Conservation (phyloP, 495 filamentous ascomycete species). For the Hypoxylon lienhwacheense region DNA sequence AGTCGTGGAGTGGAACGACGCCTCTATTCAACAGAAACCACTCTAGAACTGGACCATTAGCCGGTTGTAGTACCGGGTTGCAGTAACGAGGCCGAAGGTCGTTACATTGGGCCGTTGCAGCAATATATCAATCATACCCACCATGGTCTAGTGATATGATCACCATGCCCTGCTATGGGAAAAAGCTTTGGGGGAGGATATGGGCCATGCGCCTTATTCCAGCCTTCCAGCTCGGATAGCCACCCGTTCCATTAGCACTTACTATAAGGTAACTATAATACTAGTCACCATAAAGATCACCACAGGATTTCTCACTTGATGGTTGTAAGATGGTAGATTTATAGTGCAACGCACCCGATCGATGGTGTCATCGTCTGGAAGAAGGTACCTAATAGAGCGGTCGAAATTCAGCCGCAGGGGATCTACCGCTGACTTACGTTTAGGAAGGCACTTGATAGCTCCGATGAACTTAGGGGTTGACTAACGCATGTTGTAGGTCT, state of each 20-base stretch:
- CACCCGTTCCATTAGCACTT: constrained; percentile 8
- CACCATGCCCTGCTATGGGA: constrained; percentile 8
- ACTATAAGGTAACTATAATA: too few relatives aligned
- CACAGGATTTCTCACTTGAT: constrained; percentile 27
- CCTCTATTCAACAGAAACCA: constrained; percentile 10
- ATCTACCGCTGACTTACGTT: constrained; percentile 1
- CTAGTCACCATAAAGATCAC: constrained; percentile 4
- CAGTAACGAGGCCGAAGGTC: constrained; percentile 15
- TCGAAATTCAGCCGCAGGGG: constrained; percentile 21
- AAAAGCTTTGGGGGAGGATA: neutral
- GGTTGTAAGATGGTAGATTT: constrained; percentile 9
- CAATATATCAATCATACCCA: constrained; percentile 19
- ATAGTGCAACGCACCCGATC: constrained; percentile 29
- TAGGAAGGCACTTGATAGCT: neutral
- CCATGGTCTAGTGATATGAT: constrained; percentile 8
- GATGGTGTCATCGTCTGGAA: constrained; percentile 19
- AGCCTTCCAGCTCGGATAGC: neutral
- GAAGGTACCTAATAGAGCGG: constrained; percentile 12
- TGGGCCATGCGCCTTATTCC: constrained; percentile 3
- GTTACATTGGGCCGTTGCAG: constrained; percentile 21
- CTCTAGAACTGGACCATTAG: constrained; percentile 13
- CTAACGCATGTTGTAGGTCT: neutral
- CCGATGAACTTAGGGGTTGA: neutral
- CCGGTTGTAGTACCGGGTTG: constrained; percentile 26
- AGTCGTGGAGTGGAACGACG: constrained; percentile 3